Evolutionary conservation across 768 basidiomycete genomes (phyloP), one percentile per base, ranked within the genome.

Genomic region (Termitomyces bulborhizus): DNA sequence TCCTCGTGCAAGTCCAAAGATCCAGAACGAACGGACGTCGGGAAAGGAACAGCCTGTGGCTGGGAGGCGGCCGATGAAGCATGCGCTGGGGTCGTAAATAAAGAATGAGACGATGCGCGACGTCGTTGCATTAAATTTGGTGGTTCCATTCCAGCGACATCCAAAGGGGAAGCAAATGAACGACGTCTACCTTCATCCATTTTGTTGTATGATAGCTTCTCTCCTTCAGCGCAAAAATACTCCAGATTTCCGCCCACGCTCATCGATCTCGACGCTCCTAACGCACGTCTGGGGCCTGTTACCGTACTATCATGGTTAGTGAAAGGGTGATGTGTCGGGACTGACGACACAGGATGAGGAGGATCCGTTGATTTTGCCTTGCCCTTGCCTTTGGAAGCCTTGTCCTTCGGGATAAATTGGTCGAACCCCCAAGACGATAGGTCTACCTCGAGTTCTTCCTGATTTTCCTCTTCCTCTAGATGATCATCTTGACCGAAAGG

Each of bases 391-490:
- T 60, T 76, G 54, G 67, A 71, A 29, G 67, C 66, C 70, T 84
- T 87, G 60, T 86, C 83, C 61, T 88, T 86, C 1, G 83, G 77
- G 57, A 90, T 82, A 69, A 90, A 84, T 6, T 83, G 79, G 56
- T 90, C 86, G 26, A 93, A 75, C 3, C 91, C 91, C 90, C 89
- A 93, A 16, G 89, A 91, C 3, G 85, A 76, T 55, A 93, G 74
- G 69, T 91, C 90, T 27, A 91, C 86, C 64, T 92, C 91, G 32
- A 86, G 54, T 26, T 78, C 80, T 42, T 76, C 80, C 16, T 69
- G 50, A 24, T 39, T 70, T 43, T 76, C 77, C 4, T 80, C 76
- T 6, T 79, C 79, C 16, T 80, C 80, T 12, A 78, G 77, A 1
- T 76, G 73, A 31, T 81, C 82, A 57, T 84, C 86, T n/a, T 72